Base-by-base conservation (phyloP, 768 basidiomycete species). In the Russula compacta region DNA sequence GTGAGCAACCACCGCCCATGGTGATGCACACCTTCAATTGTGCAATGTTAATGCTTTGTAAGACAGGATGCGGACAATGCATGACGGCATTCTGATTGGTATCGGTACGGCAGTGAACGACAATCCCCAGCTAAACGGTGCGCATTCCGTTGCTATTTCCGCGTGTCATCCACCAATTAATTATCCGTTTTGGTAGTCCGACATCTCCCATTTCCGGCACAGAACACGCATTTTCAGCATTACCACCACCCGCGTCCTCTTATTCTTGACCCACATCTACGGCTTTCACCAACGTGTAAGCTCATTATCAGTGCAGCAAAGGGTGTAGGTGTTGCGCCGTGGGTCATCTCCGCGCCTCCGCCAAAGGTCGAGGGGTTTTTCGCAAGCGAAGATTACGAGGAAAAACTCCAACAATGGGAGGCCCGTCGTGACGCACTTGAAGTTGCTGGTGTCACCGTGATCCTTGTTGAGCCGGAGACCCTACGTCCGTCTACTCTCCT, bases 61-160 rank as follows among this genome's bases (percentile, higher is more conserved):
- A 62, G 51, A 53, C 65, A 95, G 94, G 85, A 84, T 98, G 83
- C 78, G 95, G 64, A 79, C 91, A 0, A 82, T 92, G 80, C 95
- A 98, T 73, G 92, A 97, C 68, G 93, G 81, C 9, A 98, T 99
- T 61, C 75, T 99, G 14, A 79, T 99, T 47, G 95, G 95, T 2
- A 82, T 94, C 40, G 90, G 89, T 8, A 98, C 95, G 0, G 85
- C 91, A 21, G 73, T 92, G 48, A 91, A 92, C 62, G 95, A 99
- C 68, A 80, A 99, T 70, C 95, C 95, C 4, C 89, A 97, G 69
- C 78, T 99, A n/a, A 95, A 95, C 67, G 84, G 95, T 91, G 67
- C 66, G 83, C 57, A 33, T 14, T 39, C 29, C 49, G 6, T 55
- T 24, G 36, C 46, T 24, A 17, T 58, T 43, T 47, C 19, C 57